Evolutionary conservation across 129 eudicot genomes (phyloP).

Genomic region (Ambrosia artemisiifolia): DNA sequence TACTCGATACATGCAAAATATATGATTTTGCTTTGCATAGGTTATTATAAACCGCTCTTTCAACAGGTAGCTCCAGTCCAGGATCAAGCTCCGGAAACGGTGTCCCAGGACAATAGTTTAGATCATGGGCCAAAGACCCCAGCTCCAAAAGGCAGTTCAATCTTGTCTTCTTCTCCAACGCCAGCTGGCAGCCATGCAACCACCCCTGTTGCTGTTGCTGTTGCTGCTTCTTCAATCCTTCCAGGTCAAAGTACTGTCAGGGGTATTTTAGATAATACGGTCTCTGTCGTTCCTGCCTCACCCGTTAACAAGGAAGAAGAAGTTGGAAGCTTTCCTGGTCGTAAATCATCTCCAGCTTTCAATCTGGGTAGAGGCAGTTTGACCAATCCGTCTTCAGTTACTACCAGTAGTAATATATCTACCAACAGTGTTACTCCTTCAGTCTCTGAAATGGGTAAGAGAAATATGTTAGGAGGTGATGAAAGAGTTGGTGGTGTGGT

Average conservation of each 20-base stretch:
- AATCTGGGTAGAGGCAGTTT: conserved; percentile 59
- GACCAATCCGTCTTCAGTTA: conserved; percentile 50
- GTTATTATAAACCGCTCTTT: conserved; percentile 31
- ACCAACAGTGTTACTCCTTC: conserved; percentile 58
- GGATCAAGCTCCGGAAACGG: conserved; percentile 67
- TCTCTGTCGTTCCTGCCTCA: conserved; percentile 45
- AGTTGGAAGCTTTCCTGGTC: conserved; percentile 52
- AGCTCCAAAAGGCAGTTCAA: conserved; percentile 54
- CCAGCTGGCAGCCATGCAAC: conserved; percentile 53
- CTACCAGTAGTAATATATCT: conserved; percentile 46
- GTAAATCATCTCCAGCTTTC: conserved; percentile 69
- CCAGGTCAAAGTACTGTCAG: conserved; percentile 43
- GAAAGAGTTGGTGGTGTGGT: conserved; percentile 56
- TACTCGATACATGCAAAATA: conserved; percentile 3
- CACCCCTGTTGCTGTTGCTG: conserved; percentile 37
- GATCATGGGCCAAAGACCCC: conserved; percentile 71
- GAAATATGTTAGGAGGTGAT: conserved; percentile 63
- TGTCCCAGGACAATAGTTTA: conserved; percentile 56
- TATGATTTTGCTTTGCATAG: conserved; percentile 29
- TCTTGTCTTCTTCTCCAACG: conserved; percentile 58
- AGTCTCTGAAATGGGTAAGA: conserved; percentile 66
- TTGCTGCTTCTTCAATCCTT: conserved; percentile 37
- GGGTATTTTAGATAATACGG: conserved; percentile 40
- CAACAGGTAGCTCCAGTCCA: conserved; percentile 48
- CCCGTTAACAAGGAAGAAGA: conserved; percentile 75